Evolutionary conservation across 2,329 filamentous ascomycete species (phyloP).

Genomic region (Epichloe brachyelytri): DNA sequence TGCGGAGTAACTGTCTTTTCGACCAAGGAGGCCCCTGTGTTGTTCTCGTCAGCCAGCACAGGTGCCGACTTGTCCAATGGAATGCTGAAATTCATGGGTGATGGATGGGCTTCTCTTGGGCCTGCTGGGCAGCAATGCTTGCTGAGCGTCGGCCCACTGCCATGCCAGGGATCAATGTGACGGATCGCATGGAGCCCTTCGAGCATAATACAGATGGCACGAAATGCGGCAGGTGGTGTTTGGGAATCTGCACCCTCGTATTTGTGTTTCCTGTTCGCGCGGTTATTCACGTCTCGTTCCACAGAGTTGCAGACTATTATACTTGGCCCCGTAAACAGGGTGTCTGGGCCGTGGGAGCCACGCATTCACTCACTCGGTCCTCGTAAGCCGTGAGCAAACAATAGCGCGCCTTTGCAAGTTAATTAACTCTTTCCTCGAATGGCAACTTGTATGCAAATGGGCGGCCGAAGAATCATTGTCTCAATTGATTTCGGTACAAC

Average conservation of each 20-base stretch:
- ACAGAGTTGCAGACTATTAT: too few relatives aligned
- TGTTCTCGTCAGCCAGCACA: not conserved
- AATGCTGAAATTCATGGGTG: not conserved
- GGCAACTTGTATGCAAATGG: conserved; percentile 12
- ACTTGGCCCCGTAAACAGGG: too few relatives aligned
- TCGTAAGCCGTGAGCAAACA: too few relatives aligned
- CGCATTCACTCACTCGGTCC: too few relatives aligned
- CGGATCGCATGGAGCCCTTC: not conserved
- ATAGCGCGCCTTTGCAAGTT: too few relatives aligned
- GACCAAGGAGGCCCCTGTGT: not conserved
- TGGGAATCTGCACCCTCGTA: too few relatives aligned
- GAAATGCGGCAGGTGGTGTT: too few relatives aligned
- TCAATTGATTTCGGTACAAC: conserved; percentile 46
- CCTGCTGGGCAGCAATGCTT: conserved; percentile 7
- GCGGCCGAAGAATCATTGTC: conserved; percentile 31
- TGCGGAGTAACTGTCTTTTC: not conserved
- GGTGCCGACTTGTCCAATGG: not conserved
- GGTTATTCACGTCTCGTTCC: too few relatives aligned
- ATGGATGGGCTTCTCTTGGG: not conserved
- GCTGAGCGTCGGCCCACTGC: conserved; percentile 1
- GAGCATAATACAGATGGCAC: too few relatives aligned
- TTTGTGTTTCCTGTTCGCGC: too few relatives aligned
- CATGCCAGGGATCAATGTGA: not conserved
- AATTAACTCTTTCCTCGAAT: not conserved
- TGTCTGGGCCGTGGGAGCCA: too few relatives aligned